Evolutionary conservation across 805 yeast species (phyloP).

Genomic region (Candida boidinii): DNA sequence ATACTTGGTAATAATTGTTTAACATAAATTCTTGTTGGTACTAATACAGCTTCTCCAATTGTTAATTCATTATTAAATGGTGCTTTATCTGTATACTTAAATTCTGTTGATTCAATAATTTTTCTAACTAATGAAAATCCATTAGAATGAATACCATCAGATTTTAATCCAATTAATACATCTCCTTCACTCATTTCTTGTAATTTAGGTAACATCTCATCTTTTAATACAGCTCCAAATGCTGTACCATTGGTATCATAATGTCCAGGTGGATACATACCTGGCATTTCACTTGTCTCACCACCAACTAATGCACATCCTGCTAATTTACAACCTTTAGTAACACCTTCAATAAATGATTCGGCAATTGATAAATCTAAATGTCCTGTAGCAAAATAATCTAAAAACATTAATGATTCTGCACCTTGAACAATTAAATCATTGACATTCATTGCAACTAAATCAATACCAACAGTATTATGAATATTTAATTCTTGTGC

Average conservation of each 20-base stretch:
- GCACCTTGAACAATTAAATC: constrained; percentile 99
- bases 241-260: constrained; percentile 99
- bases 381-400: constrained; percentile 93
- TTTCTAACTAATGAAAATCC: constrained; percentile 94
- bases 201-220: constrained; percentile 63
- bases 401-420: constrained; percentile 90
- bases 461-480: constrained; percentile 96
- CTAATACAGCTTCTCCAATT: constrained; percentile 77
- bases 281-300: constrained; percentile 99
- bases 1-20: constrained; percentile 77
- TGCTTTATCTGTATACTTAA: constrained; percentile 62
- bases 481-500: constrained; percentile 88
- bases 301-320: constrained; percentile 99
- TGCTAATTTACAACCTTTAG: constrained; percentile 88
- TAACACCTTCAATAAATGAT: constrained; percentile 89
- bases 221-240: constrained; percentile 87
- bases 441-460: constrained; percentile 98
- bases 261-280: constrained; percentile 91
- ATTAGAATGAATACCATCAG: constrained; percentile 94
- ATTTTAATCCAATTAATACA: constrained; percentile 75
- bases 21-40: constrained; percentile 93
- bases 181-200: constrained; percentile 70
- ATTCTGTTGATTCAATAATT: constrained; percentile 72
- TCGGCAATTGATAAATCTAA: constrained; percentile 79
- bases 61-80: constrained; percentile 76